Evolutionary conservation across 176 grass and related monocot genomes (phyloP).

Genomic region (Zea mays): DNA sequence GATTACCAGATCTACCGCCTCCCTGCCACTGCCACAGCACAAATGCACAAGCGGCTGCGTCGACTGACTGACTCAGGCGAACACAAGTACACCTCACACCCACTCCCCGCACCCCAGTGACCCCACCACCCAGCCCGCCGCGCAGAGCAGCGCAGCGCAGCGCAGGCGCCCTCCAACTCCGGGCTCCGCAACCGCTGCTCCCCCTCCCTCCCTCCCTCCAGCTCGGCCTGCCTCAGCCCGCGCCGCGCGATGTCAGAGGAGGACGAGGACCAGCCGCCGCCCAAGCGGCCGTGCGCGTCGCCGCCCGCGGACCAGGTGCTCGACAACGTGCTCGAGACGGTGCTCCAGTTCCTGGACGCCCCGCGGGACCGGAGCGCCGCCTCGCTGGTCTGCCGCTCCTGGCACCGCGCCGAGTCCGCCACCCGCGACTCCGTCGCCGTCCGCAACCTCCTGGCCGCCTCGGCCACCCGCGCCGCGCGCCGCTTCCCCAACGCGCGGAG

Average conservation of each 20-base stretch:
- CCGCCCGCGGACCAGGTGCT: slow-evolving; percentile 82
- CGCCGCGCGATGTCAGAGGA: slow-evolving; percentile 56
- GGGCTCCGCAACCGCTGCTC: background rate
- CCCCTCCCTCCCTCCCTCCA: background rate
- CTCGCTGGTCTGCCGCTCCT: slow-evolving; percentile 83
- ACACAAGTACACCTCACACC: slow-evolving; percentile 44
- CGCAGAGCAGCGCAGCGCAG: background rate
- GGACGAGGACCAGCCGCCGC: slow-evolving; percentile 55
- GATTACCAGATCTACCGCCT: slow-evolving; percentile 3
- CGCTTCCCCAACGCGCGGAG: slow-evolving; percentile 63
- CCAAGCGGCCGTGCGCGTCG: slow-evolving; percentile 35
- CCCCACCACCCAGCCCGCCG: background rate
- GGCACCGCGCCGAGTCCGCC: slow-evolving; percentile 74
- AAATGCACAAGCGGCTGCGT: background rate
- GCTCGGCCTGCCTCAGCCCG: background rate
- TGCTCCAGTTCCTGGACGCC: slow-evolving; percentile 77
- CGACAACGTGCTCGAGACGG: slow-evolving; percentile 91
- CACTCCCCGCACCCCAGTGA: slow-evolving; percentile 11
- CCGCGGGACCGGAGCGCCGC: slow-evolving; percentile 68
- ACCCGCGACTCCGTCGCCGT: slow-evolving; percentile 65
- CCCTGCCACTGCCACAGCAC: background rate
- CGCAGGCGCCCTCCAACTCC: background rate
- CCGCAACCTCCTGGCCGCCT: slow-evolving; percentile 76
- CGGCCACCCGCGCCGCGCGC: slow-evolving; percentile 55
- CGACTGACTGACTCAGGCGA: background rate